Conservation (phyloP, 495 filamentous ascomycete species). For the Penicillium coffeae region DNA sequence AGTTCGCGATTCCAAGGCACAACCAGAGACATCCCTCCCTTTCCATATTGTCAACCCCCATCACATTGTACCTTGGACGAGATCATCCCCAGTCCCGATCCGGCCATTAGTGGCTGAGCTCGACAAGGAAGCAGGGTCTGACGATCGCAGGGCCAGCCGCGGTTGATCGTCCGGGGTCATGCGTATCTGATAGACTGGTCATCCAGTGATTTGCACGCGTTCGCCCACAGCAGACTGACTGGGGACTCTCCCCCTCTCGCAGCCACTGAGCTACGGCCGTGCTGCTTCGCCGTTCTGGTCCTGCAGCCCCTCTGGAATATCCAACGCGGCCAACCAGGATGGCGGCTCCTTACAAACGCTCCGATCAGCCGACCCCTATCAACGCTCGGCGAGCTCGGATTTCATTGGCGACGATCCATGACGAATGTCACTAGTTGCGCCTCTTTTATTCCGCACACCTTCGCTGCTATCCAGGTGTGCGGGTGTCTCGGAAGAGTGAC, state of each 20-base stretch:
- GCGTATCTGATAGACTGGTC: slow-evolving; percentile 10
- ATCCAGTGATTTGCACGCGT: slow-evolving; percentile 24
- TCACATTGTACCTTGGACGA: slow-evolving; percentile 3
- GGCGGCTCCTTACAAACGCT: background rate
- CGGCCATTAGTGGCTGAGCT: slow-evolving; percentile 5
- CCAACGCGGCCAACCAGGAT: slow-evolving; percentile 9
- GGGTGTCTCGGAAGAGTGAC: slow-evolving; percentile 17
- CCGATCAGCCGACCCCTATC: slow-evolving; percentile 29
- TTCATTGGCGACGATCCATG: slow-evolving; percentile 17
- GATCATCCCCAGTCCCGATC: slow-evolving; percentile 7
- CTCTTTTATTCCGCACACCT: slow-evolving; percentile 3
- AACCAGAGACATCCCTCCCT: background rate
- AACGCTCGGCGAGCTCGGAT: slow-evolving; percentile 8
- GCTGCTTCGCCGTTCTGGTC: background rate
- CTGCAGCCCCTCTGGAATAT: slow-evolving; percentile 4
- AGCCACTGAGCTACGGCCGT: slow-evolving; percentile 8
- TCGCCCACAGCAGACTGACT: slow-evolving; percentile 3
- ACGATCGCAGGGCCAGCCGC: slow-evolving; percentile 18
- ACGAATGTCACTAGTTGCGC: slow-evolving; percentile 5
- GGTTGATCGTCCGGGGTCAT: slow-evolving; percentile 24
- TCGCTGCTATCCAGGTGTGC: slow-evolving; percentile 1
- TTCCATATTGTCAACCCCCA: background rate
- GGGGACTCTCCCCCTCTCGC: slow-evolving; percentile 3
- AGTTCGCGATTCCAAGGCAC: slow-evolving; percentile 21
- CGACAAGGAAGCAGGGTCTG: slow-evolving; percentile 4